These are phyloP conservation scores for Myriosclerotinia curreyana DNA, from an alignment of 2,329 filamentous ascomycete species.

Conservation along the genomic window DNA sequence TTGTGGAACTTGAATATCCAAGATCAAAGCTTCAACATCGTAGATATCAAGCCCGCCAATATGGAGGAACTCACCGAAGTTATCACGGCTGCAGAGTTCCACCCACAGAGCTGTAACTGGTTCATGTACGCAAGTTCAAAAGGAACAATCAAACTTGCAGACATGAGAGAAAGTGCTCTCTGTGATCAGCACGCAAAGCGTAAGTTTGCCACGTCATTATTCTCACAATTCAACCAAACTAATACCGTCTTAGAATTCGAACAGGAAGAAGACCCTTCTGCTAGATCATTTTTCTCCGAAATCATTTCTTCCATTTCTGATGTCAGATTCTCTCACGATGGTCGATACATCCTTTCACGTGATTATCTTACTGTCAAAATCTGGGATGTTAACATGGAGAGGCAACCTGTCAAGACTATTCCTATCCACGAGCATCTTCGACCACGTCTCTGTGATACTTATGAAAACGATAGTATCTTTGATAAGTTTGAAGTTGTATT, in stretches of 20 bases:
- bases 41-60: slow-evolving; percentile 98
- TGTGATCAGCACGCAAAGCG: slow-evolving; percentile 95
- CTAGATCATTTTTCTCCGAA: slow-evolving; percentile 98
- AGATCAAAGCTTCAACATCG: slow-evolving; percentile 99
- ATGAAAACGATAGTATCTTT: slow-evolving; percentile 99
- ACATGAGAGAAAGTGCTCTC: slow-evolving; percentile 95
- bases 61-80: slow-evolving; percentile 99
- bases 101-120: slow-evolving; percentile 96
- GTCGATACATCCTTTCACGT: slow-evolving; percentile 92
- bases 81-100: slow-evolving; percentile 97
- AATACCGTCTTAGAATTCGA: slow-evolving; percentile 72
- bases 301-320: slow-evolving; percentile 99
- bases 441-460: slow-evolving; percentile 92
- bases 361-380: slow-evolving; percentile 99
- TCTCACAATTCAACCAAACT: slow-evolving; percentile 23
- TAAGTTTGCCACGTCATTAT: slow-evolving; percentile 42
- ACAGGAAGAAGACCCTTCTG: slow-evolving; percentile 94
- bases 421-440: slow-evolving; percentile 97
- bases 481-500: slow-evolving; percentile 99
- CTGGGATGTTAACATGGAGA: slow-evolving; percentile 99
- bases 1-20: slow-evolving; percentile 99
- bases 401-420: slow-evolving; percentile 95
- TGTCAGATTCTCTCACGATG: slow-evolving; percentile 94
- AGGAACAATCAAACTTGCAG: slow-evolving; percentile 96
- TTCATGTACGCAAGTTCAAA: slow-evolving; percentile 99